Evolutionary conservation across 805 yeast genomes (phyloP).

Genomic region (Metschnikowia noctiluminum): DNA sequence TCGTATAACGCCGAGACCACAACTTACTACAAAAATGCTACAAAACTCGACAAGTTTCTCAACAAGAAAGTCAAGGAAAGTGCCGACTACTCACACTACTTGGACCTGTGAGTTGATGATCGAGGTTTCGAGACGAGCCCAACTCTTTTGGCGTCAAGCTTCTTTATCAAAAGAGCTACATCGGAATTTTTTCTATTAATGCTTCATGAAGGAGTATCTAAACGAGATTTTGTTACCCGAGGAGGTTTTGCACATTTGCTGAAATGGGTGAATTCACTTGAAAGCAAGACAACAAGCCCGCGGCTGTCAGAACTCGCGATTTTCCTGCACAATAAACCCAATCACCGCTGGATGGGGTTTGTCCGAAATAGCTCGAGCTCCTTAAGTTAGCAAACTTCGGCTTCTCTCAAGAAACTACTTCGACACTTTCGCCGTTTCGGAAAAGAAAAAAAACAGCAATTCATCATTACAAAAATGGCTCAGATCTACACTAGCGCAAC

Average conservation of each 20-base stretch:
- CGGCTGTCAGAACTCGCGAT: neutral
- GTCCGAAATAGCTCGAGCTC: neutral
- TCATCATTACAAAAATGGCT: constrained; percentile 8
- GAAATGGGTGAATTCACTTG: neutral
- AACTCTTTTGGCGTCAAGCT: too few species aligned
- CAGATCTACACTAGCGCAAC: constrained; percentile 47
- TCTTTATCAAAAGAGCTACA: too few species aligned
- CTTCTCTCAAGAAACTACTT: neutral
- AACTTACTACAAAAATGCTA: constrained; percentile 93
- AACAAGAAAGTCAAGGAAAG: constrained; percentile 78
- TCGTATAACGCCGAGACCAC: constrained; percentile 91
- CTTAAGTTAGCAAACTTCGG: neutral
- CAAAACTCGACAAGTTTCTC: constrained; percentile 86
- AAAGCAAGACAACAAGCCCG: neutral
- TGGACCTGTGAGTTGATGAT: constrained; percentile 38
- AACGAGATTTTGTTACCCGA: too few species aligned
- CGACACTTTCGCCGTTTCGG: too few species aligned
- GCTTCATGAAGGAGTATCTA: too few species aligned
- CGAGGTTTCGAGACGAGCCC: too few species aligned
- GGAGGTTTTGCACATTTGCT: neutral
- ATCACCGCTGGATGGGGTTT: neutral
- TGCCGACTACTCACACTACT: constrained; percentile 84
- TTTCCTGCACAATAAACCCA: constrained; percentile 2
- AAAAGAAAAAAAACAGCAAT: neutral
- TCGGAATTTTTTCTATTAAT: too few species aligned